phyloP scores from a whole-genome alignment of 2,329 filamentous ascomycete genomes.

The Hypoxylon sp. region DNA sequence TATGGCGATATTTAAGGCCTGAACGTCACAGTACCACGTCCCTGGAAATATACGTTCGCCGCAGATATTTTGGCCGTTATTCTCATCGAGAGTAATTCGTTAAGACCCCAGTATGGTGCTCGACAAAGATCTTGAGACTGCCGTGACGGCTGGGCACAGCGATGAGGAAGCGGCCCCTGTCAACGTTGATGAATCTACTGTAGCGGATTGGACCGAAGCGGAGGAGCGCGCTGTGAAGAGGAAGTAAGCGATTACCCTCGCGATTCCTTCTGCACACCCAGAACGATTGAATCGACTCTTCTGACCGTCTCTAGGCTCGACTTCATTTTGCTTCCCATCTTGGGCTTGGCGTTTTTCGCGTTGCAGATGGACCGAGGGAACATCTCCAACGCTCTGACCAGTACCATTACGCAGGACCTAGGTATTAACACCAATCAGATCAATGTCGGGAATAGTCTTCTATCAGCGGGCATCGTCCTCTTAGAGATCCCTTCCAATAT shows the following conservation, averaged over 20 bases:
- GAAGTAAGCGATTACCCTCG: conserved; percentile 46
- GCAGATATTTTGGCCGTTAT: neutral
- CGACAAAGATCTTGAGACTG: conserved; percentile 21
- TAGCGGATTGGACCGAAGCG: conserved; percentile 50
- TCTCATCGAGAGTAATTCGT: neutral
- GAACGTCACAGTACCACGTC: neutral
- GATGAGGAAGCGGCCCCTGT: conserved; percentile 40
- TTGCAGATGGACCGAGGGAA: conserved; percentile 55
- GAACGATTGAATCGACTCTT: neutral
- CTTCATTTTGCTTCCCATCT: conserved; percentile 54
- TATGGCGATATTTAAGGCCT: conserved; percentile 29
- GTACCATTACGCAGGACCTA: conserved; percentile 51
- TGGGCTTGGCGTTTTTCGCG: conserved; percentile 54
- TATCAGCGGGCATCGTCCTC: conserved; percentile 53
- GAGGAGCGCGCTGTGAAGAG: conserved; percentile 53
- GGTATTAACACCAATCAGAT: conserved; percentile 50
- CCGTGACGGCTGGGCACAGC: neutral
- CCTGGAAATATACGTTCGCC: neutral
- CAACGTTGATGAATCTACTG: conserved; percentile 38
- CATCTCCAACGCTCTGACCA: conserved; percentile 54
- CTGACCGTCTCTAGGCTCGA: conserved; percentile 45
- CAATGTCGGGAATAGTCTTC: conserved; percentile 53
- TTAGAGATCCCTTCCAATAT: conserved; percentile 56
- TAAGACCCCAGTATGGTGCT: conserved; percentile 14
- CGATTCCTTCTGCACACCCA: neutral